phyloP scores from a whole-genome alignment of 2,329 filamentous ascomycete species.

The Aspergillus brasiliensis region DNA sequence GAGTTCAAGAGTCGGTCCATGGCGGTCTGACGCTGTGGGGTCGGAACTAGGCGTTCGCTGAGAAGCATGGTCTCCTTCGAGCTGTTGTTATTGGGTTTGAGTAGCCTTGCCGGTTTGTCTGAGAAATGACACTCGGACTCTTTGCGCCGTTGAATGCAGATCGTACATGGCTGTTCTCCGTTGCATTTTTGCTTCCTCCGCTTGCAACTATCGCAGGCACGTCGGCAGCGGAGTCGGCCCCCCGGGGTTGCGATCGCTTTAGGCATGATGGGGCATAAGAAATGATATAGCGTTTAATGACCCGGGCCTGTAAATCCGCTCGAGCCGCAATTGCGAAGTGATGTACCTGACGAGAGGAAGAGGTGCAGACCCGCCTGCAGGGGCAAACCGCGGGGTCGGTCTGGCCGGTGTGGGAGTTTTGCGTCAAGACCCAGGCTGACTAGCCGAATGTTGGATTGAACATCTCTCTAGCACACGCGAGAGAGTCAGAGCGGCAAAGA shows the following conservation, averaged over 20 bases:
- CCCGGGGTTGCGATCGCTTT: slow-evolving; percentile 33
- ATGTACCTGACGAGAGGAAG: not conserved
- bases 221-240: slow-evolving; percentile 37
- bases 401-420: not conserved
- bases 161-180: slow-evolving; percentile 54
- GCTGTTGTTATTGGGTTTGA: slow-evolving; percentile 29
- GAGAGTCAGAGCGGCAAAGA: not conserved
- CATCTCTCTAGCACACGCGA: not conserved
- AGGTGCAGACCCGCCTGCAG: not conserved
- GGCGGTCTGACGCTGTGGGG: slow-evolving; percentile 35
- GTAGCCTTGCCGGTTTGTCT: slow-evolving; percentile 36
- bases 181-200: slow-evolving; percentile 56
- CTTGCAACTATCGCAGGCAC: slow-evolving; percentile 51
- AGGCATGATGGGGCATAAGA: slow-evolving; percentile 26
- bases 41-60: slow-evolving; percentile 32
- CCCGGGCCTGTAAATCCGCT: not conserved
- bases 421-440: not conserved
- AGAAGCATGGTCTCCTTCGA: slow-evolving; percentile 37
- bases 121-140: slow-evolving; percentile 46
- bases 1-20: slow-evolving; percentile 39
- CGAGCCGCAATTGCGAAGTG: not conserved
- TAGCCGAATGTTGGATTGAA: not conserved
- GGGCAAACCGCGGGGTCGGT: not conserved
- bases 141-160: slow-evolving; percentile 49
- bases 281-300: not conserved